phyloP scores from a whole-genome alignment of 257 asterid species.

The Nicotiana paniculata region DNA sequence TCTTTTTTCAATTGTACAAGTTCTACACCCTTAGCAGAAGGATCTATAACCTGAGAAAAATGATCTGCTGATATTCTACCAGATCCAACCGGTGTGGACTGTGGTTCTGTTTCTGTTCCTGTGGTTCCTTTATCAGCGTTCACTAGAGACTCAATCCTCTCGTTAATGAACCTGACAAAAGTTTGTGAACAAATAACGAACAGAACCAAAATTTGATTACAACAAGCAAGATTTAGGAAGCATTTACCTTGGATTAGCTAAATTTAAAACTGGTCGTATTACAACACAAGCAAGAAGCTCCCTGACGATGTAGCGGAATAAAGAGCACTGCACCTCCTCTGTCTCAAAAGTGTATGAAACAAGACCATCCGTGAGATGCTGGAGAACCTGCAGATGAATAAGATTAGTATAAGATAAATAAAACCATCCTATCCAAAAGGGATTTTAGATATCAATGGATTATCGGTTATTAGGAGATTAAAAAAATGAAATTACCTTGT shows the following conservation, averaged over 20 bases:
- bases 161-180: conserved; percentile 77
- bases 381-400: conserved; percentile 68
- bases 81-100: conserved; percentile 36
- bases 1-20: conserved; percentile 81
- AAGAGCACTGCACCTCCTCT: conserved; percentile 73
- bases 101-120: conserved; percentile 29
- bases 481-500: conserved; percentile 52
- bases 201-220: conserved; percentile 10
- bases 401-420: not conserved
- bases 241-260: conserved; percentile 73
- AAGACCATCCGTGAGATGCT: conserved; percentile 81
- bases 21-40: conserved; percentile 80
- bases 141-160: conserved; percentile 75
- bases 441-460: not conserved
- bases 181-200: conserved; percentile 23
- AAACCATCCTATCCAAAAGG: not conserved
- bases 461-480: not conserved
- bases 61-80: conserved; percentile 39
- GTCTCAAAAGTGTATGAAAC: conserved; percentile 62
- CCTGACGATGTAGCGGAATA: conserved; percentile 59
- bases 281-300: conserved; percentile 95
- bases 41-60: conserved; percentile 52
- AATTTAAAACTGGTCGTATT: conserved; percentile 86
- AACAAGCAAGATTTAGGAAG: conserved; percentile 12
- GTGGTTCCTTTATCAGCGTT: conserved; percentile 53